These are phyloP conservation scores for Cyberlindnera mycetangii DNA, from an alignment of 805 yeast genomes.

Conservation along the genomic window DNA sequence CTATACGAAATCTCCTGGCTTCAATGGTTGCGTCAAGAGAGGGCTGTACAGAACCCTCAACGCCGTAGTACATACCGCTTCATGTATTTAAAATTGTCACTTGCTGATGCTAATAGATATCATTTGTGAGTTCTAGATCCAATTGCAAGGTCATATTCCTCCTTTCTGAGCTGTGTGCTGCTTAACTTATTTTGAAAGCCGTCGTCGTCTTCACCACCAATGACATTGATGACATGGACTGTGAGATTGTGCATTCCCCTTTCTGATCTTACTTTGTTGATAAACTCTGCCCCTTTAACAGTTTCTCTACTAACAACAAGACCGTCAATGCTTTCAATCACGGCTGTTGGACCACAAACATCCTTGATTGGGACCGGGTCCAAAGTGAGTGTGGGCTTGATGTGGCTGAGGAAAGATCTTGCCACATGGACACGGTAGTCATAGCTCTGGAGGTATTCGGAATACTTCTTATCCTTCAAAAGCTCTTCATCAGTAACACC, in stretches of 20 bases:
- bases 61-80: too few relatives aligned
- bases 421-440: constrained; percentile 48
- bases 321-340: constrained; percentile 67
- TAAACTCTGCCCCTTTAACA: constrained; percentile 63
- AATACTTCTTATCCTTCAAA: constrained; percentile 69
- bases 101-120: not conserved
- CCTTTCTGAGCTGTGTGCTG: constrained; percentile 71
- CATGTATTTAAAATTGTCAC: not conserved
- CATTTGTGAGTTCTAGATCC: not conserved
- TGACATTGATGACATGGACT: constrained; percentile 54
- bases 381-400: constrained; percentile 45
- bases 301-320: constrained; percentile 84
- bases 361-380: constrained; percentile 70
- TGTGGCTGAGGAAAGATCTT: constrained; percentile 42
- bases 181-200: constrained; percentile 75
- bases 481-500: constrained; percentile 83
- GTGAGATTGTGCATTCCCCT: constrained; percentile 51
- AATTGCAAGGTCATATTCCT: constrained; percentile 18
- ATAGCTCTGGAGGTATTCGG: constrained; percentile 60
- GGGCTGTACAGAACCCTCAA: too few relatives aligned
- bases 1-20: too few relatives aligned
- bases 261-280: constrained; percentile 62
- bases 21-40: too few relatives aligned
- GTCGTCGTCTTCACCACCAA: constrained; percentile 58
- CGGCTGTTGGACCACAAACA: constrained; percentile 92